Conservation (phyloP, 108 stramenopile genomes). For the Epithemia pelagica region DNA sequence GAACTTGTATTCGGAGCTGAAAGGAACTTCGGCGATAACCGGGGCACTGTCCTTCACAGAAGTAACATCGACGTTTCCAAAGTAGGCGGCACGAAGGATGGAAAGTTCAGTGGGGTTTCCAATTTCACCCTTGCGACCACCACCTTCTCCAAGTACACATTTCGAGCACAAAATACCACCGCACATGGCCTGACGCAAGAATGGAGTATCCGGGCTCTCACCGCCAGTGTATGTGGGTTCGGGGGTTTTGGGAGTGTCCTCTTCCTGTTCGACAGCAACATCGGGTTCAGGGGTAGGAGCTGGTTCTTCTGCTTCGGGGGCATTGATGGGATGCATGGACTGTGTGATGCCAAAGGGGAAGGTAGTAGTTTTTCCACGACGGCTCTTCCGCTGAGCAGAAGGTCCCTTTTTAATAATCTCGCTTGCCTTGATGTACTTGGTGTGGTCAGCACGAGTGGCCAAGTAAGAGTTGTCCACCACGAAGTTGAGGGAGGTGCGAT, state of each 20-base stretch:
- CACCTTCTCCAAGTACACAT: conserved; percentile 65
- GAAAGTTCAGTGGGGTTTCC: conserved; percentile 85
- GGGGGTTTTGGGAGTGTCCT: conserved; percentile 17
- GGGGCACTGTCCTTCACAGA: conserved; percentile 44
- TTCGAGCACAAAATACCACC: conserved; percentile 75
- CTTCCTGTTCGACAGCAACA: neutral
- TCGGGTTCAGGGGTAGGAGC: conserved; percentile 13
- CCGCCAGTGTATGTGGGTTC: conserved; percentile 28
- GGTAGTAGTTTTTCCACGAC: conserved; percentile 10
- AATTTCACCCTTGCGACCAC: conserved; percentile 72
- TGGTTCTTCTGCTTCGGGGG: conserved; percentile 1
- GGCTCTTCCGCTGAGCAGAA: conserved; percentile 15
- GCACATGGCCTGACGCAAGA: conserved; percentile 50
- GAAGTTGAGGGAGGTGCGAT: conserved; percentile 44
- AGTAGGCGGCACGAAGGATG: conserved; percentile 75
- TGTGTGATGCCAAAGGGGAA: conserved; percentile 15
- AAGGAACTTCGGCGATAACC: conserved; percentile 76
- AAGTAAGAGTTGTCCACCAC: conserved; percentile 56
- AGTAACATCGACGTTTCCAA: conserved; percentile 62
- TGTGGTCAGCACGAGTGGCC: conserved; percentile 7
- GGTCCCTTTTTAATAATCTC: conserved; percentile 26
- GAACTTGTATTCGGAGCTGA: conserved; percentile 65
- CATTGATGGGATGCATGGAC: conserved; percentile 17
- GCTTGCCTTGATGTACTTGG: conserved; percentile 22
- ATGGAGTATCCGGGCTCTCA: conserved; percentile 37